Base-by-base conservation (phyloP, 805 yeast species). In the Candida pseudoglaebosa region DNA sequence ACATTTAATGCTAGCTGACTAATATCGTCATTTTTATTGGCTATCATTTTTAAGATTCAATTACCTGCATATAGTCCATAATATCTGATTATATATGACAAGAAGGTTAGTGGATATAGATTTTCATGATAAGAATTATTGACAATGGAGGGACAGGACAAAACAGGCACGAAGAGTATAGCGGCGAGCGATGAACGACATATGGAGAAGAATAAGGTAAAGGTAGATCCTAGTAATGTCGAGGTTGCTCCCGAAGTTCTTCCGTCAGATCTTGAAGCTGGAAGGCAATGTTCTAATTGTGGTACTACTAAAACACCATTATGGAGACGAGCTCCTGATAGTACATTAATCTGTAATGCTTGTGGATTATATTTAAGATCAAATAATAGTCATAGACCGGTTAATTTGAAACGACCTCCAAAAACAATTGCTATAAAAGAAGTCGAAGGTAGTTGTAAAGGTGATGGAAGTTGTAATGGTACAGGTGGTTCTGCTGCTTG, bases 401-500 rank as follows among this genome's bases (percentile, higher is more conserved):
- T 78, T 10, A 73, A 80, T 49, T 62, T 81, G 49, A 80, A 80
- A 49, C 65, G 80, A 35, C 78, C 80, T 1, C 80, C 80, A 3
- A 71, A 67, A 43, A 62, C 73, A 14, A 69, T 77, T 1, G 49
- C 69, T 3, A 51, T 76, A n/a, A 57, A 62, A 28, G 54, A 47
- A n/a, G 62, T 65, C 20, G 64, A 55, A 28, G 89, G 88, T 2
- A 68, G 81, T 4, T 83, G 90, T 49, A 74, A 79, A 24, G 90
- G 90, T 2, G 82, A 80, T 47, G 89, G 95, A 4, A 71, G 79
- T 42, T 86, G 95, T 58, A 85, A 86, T 52, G 95, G 95, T 2
- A 85, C 90, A 3, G 95, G 95, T 4, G 95, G 95, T 1, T 61
- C 88, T 2, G 71, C 71, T 4, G 87, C 87, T 3, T 86, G 95